Percentiles rank a stretch among this genome's conserved stretches.
Conservation (phyloP, 306 rosid species). For the Casuarina glauca region DNA sequence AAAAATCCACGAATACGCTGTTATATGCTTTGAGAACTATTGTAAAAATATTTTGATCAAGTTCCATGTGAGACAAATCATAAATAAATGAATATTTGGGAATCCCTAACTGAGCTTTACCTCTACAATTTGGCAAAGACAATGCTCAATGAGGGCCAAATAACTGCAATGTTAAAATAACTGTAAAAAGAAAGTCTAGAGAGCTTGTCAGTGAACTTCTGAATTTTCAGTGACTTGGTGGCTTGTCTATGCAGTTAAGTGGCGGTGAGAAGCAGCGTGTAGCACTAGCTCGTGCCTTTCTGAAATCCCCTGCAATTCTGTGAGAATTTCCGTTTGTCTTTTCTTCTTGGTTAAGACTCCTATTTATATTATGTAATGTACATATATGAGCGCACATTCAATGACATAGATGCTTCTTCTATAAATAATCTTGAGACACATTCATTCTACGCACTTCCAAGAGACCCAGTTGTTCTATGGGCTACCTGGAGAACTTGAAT, state of each 20-base stretch:
- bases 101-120: conserved; percentile 1
- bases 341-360: conserved; percentile 5
- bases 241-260: conserved; percentile 64
- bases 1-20: background rate
- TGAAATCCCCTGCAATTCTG: conserved; percentile 93
- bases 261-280: conserved; percentile 99
- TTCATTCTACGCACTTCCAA: background rate
- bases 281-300: conserved; percentile 93
- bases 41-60: background rate
- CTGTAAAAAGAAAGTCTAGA: background rate
- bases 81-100: background rate
- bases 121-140: conserved; percentile 12
- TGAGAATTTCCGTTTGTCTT: conserved; percentile 38
- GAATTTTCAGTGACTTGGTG: conserved; percentile 20
- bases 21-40: background rate
- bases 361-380: conserved; percentile 5
- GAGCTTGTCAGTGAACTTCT: conserved; percentile 13
- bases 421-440: background rate
- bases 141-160: conserved; percentile 5
- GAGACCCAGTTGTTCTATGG: background rate
- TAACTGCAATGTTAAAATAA: background rate
- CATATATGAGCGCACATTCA: background rate
- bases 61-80: background rate
- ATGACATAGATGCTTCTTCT: background rate
- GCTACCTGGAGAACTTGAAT: background rate